Evolutionary conservation across 768 basidiomycete species (phyloP).

Genomic region (Termitomyces sp.): DNA sequence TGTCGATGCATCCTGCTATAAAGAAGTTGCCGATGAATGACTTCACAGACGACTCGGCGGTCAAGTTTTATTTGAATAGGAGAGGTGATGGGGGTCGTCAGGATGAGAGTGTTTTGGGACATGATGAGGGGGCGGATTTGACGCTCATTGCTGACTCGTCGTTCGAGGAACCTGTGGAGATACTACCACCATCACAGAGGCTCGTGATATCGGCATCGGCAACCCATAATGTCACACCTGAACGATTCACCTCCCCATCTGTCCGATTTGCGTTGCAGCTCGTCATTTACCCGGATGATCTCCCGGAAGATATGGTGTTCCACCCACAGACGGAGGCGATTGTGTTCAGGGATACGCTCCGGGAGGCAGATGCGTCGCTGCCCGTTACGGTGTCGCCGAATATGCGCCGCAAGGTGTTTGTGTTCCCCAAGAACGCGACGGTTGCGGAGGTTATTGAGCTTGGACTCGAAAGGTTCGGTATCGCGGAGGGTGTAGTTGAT

Average conservation of each 20-base stretch:
- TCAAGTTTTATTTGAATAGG: conserved; percentile 93
- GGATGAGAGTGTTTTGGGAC: conserved; percentile 34
- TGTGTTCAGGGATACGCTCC: conserved; percentile 74
- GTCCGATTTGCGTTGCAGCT: conserved; percentile 83
- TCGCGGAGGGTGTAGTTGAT: conserved; percentile 95
- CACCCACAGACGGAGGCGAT: conserved; percentile 92
- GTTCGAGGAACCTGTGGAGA: conserved; percentile 18
- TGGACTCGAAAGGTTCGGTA: conserved; percentile 89
- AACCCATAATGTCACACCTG: conserved; percentile 45
- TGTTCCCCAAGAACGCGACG: conserved; percentile 91
- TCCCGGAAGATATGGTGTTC: conserved; percentile 93
- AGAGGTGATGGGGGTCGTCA: conserved; percentile 31
- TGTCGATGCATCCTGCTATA: conserved; percentile 95
- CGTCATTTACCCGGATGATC: conserved; percentile 81
- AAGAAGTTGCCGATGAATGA: conserved; percentile 94
- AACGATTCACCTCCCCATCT: conserved; percentile 79
- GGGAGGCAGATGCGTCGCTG: conserved; percentile 40
- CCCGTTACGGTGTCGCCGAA: conserved; percentile 53
- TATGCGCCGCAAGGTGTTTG: conserved; percentile 75
- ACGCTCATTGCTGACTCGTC: conserved; percentile 35
- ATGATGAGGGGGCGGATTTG: conserved; percentile 34
- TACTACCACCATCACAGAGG: conserved; percentile 24
- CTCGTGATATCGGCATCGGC: conserved; percentile 42
- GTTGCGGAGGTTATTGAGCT: conserved; percentile 96
- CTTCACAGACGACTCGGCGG: conserved; percentile 93